Evolutionary conservation across 2,329 filamentous ascomycete species (phyloP), one percentile per base, ranked within the genome.

Genomic region (Diplodia scrobiculata): DNA sequence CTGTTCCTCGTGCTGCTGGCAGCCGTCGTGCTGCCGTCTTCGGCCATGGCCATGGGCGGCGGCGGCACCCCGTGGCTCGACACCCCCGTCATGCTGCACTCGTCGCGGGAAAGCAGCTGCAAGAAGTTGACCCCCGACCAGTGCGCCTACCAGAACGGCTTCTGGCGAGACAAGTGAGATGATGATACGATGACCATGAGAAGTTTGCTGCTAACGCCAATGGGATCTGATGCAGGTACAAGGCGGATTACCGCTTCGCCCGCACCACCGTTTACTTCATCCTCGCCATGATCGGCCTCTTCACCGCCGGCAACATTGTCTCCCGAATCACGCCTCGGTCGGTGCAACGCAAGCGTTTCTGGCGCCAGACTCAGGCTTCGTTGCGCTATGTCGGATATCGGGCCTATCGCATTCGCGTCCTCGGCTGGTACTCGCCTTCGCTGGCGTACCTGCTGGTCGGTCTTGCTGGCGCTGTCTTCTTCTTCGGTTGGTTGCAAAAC

Each of bases 301-400:
- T 68, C 47, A 38, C 59, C 6, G 13, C 67, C 53, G 54, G 53
- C 19, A 66, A 66, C 54, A 58, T 67, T 32, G 5, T 67, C 34
- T 29, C 51, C n/a, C 54, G 58, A 29, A 6, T 62, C 58, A 34
- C 5, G 10, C 21, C 58, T n/a, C 58, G 11, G 17, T 52, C 47
- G 9, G 19, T 63, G 9, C 52, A 27, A 17, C 45, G 50, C 6
- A 53, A 13, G 4, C 10, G 19, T 9, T 32, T 67, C 6, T 70
- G 66, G 68, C 67, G 63, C 19, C 71, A 67, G 21, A 9, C 54
- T 1, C 63, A 71, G 14, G 73, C 73, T 11, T 14, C 60, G 3
- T n/a, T 73, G 19, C 71, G 73, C 41, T 75, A 71, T 51, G 38
- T 75, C 5, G 71, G 72, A 4, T 75, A 76, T 52, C 73, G 72